Percentiles rank a stretch among this genome's conserved stretches.
These are phyloP conservation scores for Neurospora sp. DNA, from an alignment of 495 filamentous ascomycete genomes.

Conservation along the genomic window DNA sequence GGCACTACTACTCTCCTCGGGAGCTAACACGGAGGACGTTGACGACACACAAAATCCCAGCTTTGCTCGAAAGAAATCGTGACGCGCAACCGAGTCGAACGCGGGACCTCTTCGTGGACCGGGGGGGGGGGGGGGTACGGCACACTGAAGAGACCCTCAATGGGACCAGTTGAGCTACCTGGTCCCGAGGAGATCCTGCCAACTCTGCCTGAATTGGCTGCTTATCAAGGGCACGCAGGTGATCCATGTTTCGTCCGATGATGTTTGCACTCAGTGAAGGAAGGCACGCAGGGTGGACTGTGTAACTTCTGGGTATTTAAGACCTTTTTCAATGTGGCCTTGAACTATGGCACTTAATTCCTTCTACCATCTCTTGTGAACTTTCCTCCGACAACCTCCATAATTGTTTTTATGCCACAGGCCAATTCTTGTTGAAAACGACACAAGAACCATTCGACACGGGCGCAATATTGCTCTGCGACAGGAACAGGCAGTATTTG, in stretches of 20 bases:
- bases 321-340: neutral
- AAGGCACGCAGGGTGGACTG: neutral
- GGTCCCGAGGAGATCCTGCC: neutral
- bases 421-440: slow-evolving; percentile 30
- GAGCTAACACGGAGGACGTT: neutral
- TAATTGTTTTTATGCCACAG: slow-evolving; percentile 15
- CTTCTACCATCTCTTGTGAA: neutral
- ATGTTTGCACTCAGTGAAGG: neutral
- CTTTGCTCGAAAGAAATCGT: neutral
- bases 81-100: neutral
- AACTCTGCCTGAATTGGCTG: neutral
- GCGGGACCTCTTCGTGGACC: neutral
- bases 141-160: no score
- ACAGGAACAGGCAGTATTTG: slow-evolving; percentile 32
- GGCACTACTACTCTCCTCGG: neutral
- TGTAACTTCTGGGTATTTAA: neutral
- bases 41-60: neutral
- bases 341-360: neutral
- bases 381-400: neutral
- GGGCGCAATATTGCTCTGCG: slow-evolving; percentile 25
- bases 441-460: slow-evolving; percentile 28
- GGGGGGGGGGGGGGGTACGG: neutral
- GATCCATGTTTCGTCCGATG: neutral
- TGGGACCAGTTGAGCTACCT: neutral
- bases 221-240: neutral